A percentile compares a stretch with the other conserved stretches of the same genome.
Evolutionary conservation across 352 stramenopile species (phyloP).

Genomic region (Phytopythium ostracodes): DNA sequence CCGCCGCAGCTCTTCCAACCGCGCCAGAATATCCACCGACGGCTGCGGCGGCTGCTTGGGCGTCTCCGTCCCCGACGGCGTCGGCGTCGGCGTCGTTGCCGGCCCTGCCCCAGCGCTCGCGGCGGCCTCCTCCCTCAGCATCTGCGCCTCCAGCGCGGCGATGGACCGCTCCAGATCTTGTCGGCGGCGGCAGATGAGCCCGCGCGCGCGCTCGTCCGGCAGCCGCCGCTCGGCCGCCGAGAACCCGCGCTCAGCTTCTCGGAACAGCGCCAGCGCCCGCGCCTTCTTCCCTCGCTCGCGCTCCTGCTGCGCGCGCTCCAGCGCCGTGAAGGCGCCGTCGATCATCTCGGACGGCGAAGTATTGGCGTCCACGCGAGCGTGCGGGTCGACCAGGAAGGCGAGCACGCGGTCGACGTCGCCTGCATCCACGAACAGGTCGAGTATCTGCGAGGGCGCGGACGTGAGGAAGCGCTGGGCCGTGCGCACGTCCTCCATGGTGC

Average conservation of each 20-base stretch:
- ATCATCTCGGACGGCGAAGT: conserved; percentile 20
- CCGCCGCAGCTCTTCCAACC: conserved; percentile 35
- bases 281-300: background rate
- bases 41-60: background rate
- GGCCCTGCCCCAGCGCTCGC: background rate
- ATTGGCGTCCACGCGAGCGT: background rate
- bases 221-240: conserved; percentile 26
- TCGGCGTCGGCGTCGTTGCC: background rate
- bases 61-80: background rate
- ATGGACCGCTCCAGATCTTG: conserved; percentile 34
- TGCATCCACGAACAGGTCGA: conserved; percentile 42
- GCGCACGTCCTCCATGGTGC: conserved; percentile 36
- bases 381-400: conserved; percentile 12
- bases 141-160: conserved; percentile 9
- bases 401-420: conserved; percentile 16
- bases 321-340: conserved; percentile 34
- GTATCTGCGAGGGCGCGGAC: conserved; percentile 21
- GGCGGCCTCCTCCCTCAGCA: background rate
- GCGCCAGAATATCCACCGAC: conserved; percentile 23
- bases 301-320: conserved; percentile 28
- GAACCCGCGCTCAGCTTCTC: conserved; percentile 28
- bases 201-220: conserved; percentile 30
- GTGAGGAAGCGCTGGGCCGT: conserved; percentile 40
- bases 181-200: conserved; percentile 25
- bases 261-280: conserved; percentile 26